A percentile compares a stretch with the other conserved stretches of the same genome.
Evolutionary conservation across 179 eudicot genomes (phyloP).

Genomic region (Silene coronaria): DNA sequence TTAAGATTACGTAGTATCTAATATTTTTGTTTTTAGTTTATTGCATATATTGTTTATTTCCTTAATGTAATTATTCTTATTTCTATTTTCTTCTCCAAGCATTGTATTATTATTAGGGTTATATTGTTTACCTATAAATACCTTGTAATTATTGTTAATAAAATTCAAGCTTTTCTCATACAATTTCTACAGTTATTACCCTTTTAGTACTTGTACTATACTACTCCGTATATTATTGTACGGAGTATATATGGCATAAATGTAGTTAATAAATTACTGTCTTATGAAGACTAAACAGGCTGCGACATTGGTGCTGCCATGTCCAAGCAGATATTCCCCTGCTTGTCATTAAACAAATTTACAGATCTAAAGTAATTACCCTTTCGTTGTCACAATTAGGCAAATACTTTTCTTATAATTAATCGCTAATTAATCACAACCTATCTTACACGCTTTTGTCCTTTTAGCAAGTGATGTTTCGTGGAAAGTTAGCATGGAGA

Average conservation of each 20-base stretch:
- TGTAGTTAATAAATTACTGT: slow-evolving; percentile 13
- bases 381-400: neutral
- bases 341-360: slow-evolving; percentile 9
- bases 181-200: too few relatives aligned
- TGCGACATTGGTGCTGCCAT: slow-evolving; percentile 13
- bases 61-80: too few relatives aligned
- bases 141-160: too few relatives aligned
- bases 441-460: neutral
- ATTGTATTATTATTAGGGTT: too few relatives aligned
- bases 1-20: too few relatives aligned
- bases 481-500: slow-evolving; percentile 2
- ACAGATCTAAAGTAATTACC: slow-evolving; percentile 17
- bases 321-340: slow-evolving; percentile 11
- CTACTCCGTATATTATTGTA: neutral
- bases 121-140: too few relatives aligned
- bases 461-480: slow-evolving; percentile 9
- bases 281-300: slow-evolving; percentile 11
- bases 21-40: too few relatives aligned
- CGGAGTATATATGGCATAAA: neutral
- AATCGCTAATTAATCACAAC: neutral
- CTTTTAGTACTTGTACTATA: too few relatives aligned
- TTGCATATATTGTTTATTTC: too few relatives aligned
- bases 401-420: neutral
- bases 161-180: too few relatives aligned
- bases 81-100: too few relatives aligned